Conservation (phyloP, 2,329 filamentous ascomycete species). For the Diaporthe ampelina region DNA sequence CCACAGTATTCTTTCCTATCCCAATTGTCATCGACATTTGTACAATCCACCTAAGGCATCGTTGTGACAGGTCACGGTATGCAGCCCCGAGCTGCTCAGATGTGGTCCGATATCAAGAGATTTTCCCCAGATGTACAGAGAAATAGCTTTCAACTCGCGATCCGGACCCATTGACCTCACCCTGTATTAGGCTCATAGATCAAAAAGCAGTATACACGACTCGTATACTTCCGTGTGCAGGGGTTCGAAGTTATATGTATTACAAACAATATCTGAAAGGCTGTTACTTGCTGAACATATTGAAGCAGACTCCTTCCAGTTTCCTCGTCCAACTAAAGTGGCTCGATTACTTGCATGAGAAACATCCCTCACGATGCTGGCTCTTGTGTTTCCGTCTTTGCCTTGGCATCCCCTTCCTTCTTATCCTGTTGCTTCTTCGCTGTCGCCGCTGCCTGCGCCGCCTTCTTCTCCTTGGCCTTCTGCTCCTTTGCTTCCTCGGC, state of each 20-base stretch:
- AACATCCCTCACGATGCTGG: not conserved
- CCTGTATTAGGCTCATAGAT: too few relatives aligned
- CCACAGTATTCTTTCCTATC: not conserved
- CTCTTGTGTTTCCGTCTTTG: not conserved
- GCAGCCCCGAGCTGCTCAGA: too few relatives aligned
- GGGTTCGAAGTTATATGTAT: not conserved
- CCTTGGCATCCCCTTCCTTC: slow-evolving; percentile 18
- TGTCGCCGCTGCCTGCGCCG: slow-evolving; percentile 7
- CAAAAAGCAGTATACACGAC: too few relatives aligned
- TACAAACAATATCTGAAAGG: not conserved
- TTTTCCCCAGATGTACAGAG: too few relatives aligned
- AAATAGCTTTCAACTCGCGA: too few relatives aligned
- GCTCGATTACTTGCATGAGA: not conserved
- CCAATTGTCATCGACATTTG: not conserved
- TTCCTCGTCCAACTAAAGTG: too few relatives aligned
- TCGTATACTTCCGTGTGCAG: too few relatives aligned
- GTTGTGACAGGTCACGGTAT: too few relatives aligned
- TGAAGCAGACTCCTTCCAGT: too few relatives aligned
- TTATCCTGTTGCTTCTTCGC: slow-evolving; percentile 22
- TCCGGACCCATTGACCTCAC: too few relatives aligned
- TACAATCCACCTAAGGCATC: not conserved
- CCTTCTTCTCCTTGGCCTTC: slow-evolving; percentile 36
- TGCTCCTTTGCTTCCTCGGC: slow-evolving; percentile 31
- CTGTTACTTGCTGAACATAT: not conserved
- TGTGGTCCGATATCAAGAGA: not conserved